Conservation (phyloP, 768 basidiomycete genomes). For the Asterophora lycoperdoides region DNA sequence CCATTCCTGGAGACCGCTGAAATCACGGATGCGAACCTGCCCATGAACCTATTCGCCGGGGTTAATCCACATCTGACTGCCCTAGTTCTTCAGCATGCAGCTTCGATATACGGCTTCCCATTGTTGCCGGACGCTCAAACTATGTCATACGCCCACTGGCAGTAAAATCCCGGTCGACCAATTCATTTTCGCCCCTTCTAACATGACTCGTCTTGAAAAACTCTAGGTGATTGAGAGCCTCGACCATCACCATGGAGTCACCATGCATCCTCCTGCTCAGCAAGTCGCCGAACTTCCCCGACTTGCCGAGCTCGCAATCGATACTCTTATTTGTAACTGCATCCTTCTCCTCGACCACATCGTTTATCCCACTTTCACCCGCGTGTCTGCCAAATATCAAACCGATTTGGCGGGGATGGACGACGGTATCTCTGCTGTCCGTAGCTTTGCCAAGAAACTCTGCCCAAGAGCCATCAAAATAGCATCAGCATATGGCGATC, state of each 20-base stretch:
- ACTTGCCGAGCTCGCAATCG: background rate
- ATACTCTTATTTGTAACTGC: background rate
- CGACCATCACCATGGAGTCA: too few relatives aligned
- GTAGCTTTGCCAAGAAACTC: background rate
- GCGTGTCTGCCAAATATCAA: background rate
- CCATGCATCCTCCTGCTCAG: background rate
- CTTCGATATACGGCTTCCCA: background rate
- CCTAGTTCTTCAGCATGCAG: background rate
- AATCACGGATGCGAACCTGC: background rate
- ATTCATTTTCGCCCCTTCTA: background rate
- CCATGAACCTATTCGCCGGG: background rate
- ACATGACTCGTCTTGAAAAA: background rate
- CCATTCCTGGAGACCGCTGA: constrained; percentile 1
- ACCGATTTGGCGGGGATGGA: too few relatives aligned
- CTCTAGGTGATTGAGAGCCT: background rate
- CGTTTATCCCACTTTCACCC: background rate
- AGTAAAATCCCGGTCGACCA: background rate
- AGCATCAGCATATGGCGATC: background rate
- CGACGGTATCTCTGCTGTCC: too few relatives aligned
- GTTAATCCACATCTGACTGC: background rate
- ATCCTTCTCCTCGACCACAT: background rate
- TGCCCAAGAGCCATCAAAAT: background rate
- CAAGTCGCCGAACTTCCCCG: background rate
- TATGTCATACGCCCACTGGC: background rate
- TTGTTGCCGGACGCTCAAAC: background rate